Evolutionary conservation across 306 rosid species (phyloP).

Genomic region (Quillaja saponaria): DNA sequence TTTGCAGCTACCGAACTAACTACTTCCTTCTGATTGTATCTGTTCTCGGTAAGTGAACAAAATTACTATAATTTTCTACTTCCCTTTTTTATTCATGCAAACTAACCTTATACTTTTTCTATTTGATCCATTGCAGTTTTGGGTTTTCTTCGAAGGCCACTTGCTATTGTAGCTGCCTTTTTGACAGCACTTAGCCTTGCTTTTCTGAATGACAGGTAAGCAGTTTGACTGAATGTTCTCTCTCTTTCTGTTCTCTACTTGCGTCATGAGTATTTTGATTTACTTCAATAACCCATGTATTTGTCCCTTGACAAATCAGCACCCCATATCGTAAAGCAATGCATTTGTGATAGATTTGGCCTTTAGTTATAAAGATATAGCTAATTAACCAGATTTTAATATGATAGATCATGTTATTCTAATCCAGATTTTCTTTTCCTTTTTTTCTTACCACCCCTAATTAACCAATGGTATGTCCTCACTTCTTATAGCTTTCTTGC

Average conservation of each 20-base stretch:
- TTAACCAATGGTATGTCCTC: too few species aligned
- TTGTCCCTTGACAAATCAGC: too few species aligned
- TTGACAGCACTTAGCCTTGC: constrained; percentile 88
- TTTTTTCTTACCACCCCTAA: too few species aligned
- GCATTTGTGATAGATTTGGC: too few species aligned
- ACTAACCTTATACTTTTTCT: constrained; percentile 1
- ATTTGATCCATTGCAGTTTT: constrained; percentile 53
- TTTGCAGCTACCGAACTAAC: constrained; percentile 90
- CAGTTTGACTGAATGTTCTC: not conserved
- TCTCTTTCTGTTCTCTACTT: not conserved
- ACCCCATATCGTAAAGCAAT: too few species aligned
- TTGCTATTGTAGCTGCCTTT: constrained; percentile 75
- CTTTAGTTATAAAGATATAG: too few species aligned
- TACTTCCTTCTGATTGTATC: constrained; percentile 80
- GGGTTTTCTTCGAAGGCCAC: constrained; percentile 88
- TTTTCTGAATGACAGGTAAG: constrained; percentile 90
- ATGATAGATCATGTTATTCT: too few species aligned
- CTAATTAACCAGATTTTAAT: too few species aligned
- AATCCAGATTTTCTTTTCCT: too few species aligned
- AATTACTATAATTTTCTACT: constrained; percentile 7
- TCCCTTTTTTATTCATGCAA: not conserved
- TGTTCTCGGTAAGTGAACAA: constrained; percentile 71
- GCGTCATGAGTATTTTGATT: not conserved
- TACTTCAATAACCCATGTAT: not conserved
- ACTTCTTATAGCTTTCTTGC: too few species aligned